A percentile compares a stretch with the other conserved stretches of the same genome.
Evolutionary conservation across 345 rosid genomes (phyloP).

Genomic region (Punica granatum): DNA sequence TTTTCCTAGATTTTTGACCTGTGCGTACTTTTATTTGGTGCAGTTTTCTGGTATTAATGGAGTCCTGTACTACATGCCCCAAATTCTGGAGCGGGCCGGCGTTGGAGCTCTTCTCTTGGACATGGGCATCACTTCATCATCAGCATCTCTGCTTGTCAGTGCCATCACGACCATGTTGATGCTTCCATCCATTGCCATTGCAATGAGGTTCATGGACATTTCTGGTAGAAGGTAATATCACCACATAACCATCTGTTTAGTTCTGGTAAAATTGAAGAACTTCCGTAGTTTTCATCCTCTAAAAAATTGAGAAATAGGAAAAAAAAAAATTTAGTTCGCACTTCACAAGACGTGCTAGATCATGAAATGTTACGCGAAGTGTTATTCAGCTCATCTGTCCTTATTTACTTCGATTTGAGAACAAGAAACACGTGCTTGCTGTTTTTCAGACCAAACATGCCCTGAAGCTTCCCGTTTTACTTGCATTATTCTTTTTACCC

Average conservation of each 20-base stretch:
- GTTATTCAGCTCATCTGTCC: background rate
- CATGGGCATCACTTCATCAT: conserved; percentile 64
- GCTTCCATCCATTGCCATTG: conserved; percentile 92
- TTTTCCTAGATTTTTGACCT: background rate
- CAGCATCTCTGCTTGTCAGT: conserved; percentile 77
- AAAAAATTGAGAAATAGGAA: background rate
- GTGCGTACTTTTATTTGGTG: conserved; percentile 8
- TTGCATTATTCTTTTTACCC: conserved; percentile 9
- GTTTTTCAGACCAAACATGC: background rate
- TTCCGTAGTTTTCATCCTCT: background rate
- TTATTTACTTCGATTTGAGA: background rate
- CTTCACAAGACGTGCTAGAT: background rate
- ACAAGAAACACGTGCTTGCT: background rate
- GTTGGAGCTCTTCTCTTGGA: conserved; percentile 78
- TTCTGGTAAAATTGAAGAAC: background rate
- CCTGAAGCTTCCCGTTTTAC: background rate
- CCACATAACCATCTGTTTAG: background rate
- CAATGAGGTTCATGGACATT: conserved; percentile 93
- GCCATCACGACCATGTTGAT: conserved; percentile 80
- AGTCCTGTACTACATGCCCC: conserved; percentile 94
- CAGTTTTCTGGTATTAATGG: conserved; percentile 98
- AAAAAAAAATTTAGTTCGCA: background rate
- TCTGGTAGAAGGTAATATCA: conserved; percentile 78
- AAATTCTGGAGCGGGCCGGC: conserved; percentile 95
- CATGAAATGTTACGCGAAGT: background rate